phyloP scores from a whole-genome alignment of 805 yeast genomes.

The Brettanomyces naardenensis region DNA sequence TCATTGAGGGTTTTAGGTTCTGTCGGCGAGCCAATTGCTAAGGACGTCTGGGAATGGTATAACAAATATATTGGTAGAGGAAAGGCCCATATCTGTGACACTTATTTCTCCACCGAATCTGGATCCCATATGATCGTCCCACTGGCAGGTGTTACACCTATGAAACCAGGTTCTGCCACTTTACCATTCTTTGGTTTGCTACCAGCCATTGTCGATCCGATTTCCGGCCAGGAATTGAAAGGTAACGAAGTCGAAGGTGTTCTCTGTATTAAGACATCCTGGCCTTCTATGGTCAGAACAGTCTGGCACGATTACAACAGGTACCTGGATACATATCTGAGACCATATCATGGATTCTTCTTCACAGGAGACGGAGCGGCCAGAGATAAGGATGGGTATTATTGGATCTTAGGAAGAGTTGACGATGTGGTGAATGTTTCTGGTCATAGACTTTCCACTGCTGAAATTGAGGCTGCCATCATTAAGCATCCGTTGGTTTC shows the following conservation, averaged over 20 bases:
- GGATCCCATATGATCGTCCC: conserved; percentile 78
- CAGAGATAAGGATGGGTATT: conserved; percentile 74
- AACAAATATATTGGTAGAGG: conserved; percentile 63
- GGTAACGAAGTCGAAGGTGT: conserved; percentile 79
- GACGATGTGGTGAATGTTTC: conserved; percentile 85
- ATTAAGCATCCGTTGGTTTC: conserved; percentile 64
- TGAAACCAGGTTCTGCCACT: conserved; percentile 81
- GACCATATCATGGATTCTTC: conserved; percentile 74
- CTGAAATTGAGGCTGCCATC: conserved; percentile 80
- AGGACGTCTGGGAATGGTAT: conserved; percentile 86
- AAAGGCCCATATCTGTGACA: conserved; percentile 66
- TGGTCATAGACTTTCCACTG: conserved; percentile 80
- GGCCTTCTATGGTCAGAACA: conserved; percentile 86
- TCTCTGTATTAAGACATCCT: conserved; percentile 57
- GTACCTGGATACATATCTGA: conserved; percentile 72
- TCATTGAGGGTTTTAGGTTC: conserved; percentile 69
- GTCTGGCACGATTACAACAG: conserved; percentile 72
- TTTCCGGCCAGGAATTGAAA: conserved; percentile 56
- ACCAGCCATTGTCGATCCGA: conserved; percentile 67
- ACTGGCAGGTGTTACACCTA: conserved; percentile 68
- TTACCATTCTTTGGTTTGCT: conserved; percentile 80
- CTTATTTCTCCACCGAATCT: conserved; percentile 90
- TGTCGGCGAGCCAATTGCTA: conserved; percentile 82
- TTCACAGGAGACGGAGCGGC: conserved; percentile 91
- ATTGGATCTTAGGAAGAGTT: conserved; percentile 81